phyloP scores from a whole-genome alignment of 192 early-diverging fungal species.

The Coemansia interrupta region DNA sequence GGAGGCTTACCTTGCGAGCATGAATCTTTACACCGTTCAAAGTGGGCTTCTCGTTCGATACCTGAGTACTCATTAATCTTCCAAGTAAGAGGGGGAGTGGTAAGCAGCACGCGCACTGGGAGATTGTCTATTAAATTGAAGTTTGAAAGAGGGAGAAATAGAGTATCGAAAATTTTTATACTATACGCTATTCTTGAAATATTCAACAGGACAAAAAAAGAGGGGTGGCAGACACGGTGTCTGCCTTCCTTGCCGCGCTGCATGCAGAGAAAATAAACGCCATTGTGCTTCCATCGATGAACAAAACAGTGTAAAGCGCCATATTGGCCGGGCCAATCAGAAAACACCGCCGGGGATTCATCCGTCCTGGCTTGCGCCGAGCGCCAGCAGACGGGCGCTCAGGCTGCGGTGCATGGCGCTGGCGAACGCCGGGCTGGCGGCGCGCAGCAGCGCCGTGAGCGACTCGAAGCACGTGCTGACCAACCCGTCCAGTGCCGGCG shows the following conservation, averaged over 20 bases:
- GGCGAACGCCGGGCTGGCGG: constrained; percentile 24
- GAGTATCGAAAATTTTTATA: not conserved
- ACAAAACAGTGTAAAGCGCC: not conserved
- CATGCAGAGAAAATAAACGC: no score
- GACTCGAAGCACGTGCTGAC: constrained; percentile 15
- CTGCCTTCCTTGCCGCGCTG: no score
- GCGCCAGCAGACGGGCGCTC: constrained; percentile 13
- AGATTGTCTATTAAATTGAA: constrained; percentile 3
- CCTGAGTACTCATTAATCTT: constrained; percentile 48
- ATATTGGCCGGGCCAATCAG: not conserved
- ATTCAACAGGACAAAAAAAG: not conserved
- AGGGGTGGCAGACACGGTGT: not conserved
- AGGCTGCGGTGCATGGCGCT: constrained; percentile 25
- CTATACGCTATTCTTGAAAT: not conserved
- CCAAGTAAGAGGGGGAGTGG: not conserved
- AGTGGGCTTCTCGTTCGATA: constrained; percentile 52
- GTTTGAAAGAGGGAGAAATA: not conserved
- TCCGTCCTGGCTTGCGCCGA: not conserved
- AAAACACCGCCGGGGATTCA: not conserved
- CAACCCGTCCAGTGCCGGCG: not conserved
- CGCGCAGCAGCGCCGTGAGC: constrained; percentile 26
- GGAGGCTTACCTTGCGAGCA: constrained; percentile 44
- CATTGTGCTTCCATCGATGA: not conserved
- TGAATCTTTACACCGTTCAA: constrained; percentile 52
- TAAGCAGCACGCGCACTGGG: not conserved